Percentiles rank a stretch among this genome's conserved stretches.
These are phyloP conservation scores for Hypericum perforatum DNA, from an alignment of 345 rosid genomes.

Conservation along the genomic window DNA sequence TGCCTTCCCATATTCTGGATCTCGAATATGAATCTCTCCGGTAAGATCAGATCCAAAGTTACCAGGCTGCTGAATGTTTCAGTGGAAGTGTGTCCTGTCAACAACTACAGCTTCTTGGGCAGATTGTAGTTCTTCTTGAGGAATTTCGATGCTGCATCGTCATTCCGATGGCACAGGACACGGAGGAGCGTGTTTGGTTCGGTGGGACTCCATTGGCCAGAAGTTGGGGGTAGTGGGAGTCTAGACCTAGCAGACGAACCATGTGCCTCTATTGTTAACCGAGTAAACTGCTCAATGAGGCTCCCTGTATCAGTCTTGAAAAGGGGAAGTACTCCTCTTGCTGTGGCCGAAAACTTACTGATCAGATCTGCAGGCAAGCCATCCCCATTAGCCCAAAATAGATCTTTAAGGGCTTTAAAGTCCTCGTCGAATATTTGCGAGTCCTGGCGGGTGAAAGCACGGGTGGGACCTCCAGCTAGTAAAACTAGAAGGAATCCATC, in stretches of 20 bases:
- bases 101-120: slow-evolving; percentile 33
- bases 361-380: slow-evolving; percentile 75
- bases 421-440: slow-evolving; percentile 77
- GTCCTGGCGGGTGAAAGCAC: slow-evolving; percentile 69
- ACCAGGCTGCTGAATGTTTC: too few species aligned
- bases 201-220: slow-evolving; percentile 83
- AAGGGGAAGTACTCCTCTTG: slow-evolving; percentile 65
- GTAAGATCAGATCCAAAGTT: too few species aligned
- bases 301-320: slow-evolving; percentile 71
- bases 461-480: slow-evolving; percentile 93
- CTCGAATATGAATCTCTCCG: too few species aligned
- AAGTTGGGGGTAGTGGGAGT: slow-evolving; percentile 80
- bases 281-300: slow-evolving; percentile 71
- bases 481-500: slow-evolving; percentile 87
- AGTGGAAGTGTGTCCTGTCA: not conserved
- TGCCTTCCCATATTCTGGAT: too few species aligned
- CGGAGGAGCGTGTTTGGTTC: slow-evolving; percentile 87
- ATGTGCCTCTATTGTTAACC: slow-evolving; percentile 56
- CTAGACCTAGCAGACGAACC: slow-evolving; percentile 75
- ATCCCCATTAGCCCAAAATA: slow-evolving; percentile 93
- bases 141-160: slow-evolving; percentile 69
- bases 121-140: slow-evolving; percentile 82
- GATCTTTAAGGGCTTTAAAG: slow-evolving; percentile 73
- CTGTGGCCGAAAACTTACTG: slow-evolving; percentile 59
- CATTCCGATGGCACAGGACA: slow-evolving; percentile 77